phyloP scores from a whole-genome alignment of 257 asterid genomes.

The Rhazya stricta region DNA sequence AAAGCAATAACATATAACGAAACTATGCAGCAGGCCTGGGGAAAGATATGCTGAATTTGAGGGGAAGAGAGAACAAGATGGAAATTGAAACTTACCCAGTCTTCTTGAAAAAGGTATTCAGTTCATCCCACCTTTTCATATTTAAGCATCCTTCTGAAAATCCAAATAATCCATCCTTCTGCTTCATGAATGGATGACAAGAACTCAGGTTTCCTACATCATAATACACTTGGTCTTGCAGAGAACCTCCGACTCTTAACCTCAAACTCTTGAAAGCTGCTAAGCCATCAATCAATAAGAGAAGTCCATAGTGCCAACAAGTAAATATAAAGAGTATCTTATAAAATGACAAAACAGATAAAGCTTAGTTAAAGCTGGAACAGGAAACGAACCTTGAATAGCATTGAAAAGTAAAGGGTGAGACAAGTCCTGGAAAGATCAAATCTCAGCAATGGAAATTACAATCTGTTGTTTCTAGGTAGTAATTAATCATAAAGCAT shows the following conservation, averaged over 20 bases:
- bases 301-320: not conserved
- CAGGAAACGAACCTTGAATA: constrained; percentile 55
- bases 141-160: constrained; percentile 81
- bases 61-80: not conserved
- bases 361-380: constrained; percentile 4
- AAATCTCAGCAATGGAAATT: constrained; percentile 17
- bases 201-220: constrained; percentile 50
- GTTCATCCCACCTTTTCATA: constrained; percentile 92
- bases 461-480: not conserved
- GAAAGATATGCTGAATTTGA: not conserved
- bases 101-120: constrained; percentile 62
- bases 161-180: constrained; percentile 76
- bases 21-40: no score
- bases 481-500: not conserved
- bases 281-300: constrained; percentile 20
- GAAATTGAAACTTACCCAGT: constrained; percentile 55
- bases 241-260: constrained; percentile 84
- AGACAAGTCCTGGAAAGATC: constrained; percentile 58
- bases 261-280: constrained; percentile 81
- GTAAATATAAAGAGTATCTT: not conserved
- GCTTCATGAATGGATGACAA: constrained; percentile 56
- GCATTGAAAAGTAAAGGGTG: constrained; percentile 72
- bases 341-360: not conserved
- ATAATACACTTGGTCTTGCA: constrained; percentile 89
- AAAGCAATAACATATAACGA: not conserved